Base-by-base conservation (phyloP, 768 basidiomycete genomes). In the Pulveroboletus frians region DNA sequence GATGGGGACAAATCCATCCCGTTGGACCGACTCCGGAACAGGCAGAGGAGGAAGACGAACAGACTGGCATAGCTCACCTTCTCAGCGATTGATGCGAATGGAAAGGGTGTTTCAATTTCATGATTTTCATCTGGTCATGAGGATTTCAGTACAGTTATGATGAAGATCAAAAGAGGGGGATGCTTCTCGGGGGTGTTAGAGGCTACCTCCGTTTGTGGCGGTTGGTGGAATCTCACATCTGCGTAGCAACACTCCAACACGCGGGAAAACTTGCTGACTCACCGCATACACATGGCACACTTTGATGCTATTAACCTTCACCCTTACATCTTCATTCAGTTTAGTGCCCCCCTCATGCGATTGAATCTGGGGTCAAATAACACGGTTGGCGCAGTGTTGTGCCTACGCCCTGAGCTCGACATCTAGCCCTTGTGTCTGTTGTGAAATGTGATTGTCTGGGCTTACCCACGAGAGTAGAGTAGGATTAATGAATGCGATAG, bases 21-120 rank as follows among this genome's bases (percentile, higher is more conserved):
- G 26, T 45, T 18, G 26, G n/a, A 5, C 26, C 29, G 21, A 29
- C 11, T 20, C 23, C 31, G 26, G 23, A 34, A 26, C 1, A 20
- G 17, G 27, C 17, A 32, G 9, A 39, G 23, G 29, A 7, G 3
- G 29, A 27, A 31, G 31, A 21, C 4, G 6, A 13, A 17, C 29
- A 20, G 29, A 20, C 41, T 30, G 18, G 21, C n/a, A 20, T 27
- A 23, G 21, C 10, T 3, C 11, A 30, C 7, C 23, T 35, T 36
- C 38, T 26, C 17, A 3, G 32, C 36, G 42, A 26, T 54, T 55
- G 46, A 17, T 32, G 34, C 46, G 53, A 10, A 31, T 13, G 37
- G 17, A 3, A 43, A 32, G 46, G 46, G 14, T 1, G n/a, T 36
- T 37, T 29, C n/a, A 13, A 41, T 34, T 53, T 30, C 39, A 38